These are phyloP conservation scores for Orbilia javanica DNA, from an alignment of 2,329 filamentous ascomycete species.

Conservation along the genomic window DNA sequence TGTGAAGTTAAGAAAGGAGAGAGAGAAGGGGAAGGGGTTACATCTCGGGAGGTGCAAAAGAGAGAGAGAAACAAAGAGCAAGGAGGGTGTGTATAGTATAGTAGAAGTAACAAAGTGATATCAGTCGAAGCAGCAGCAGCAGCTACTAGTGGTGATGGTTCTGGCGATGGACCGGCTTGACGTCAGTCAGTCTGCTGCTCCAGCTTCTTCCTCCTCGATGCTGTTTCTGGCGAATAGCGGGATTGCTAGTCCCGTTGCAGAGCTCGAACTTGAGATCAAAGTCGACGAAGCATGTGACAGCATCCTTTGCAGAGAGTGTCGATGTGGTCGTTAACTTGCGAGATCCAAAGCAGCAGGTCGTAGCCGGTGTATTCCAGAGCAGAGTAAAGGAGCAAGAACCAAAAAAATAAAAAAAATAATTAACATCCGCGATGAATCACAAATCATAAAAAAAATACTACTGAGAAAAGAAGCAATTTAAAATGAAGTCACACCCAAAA, in stretches of 20 bases:
- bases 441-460: neutral
- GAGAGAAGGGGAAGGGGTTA: neutral
- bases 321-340: neutral
- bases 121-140: too few relatives aligned
- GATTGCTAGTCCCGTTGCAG: too few relatives aligned
- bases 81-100: neutral
- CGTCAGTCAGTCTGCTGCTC: too few relatives aligned
- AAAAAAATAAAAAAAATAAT: neutral
- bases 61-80: neutral
- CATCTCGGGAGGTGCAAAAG: conserved; percentile 17
- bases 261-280: too few relatives aligned
- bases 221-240: too few relatives aligned
- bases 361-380: neutral
- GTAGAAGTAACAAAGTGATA: neutral
- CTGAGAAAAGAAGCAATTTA: neutral
- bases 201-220: too few relatives aligned
- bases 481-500: neutral
- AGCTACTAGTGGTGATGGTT: too few relatives aligned
- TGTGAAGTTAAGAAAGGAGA: neutral
- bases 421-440: too few relatives aligned
- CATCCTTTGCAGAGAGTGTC: too few relatives aligned
- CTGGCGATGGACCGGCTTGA: too few relatives aligned
- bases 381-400: neutral
- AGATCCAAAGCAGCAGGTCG: neutral
- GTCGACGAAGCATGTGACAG: too few relatives aligned